phyloP scores from a whole-genome alignment of 352 stramenopile species.

The Phytophthora fragariae region DNA sequence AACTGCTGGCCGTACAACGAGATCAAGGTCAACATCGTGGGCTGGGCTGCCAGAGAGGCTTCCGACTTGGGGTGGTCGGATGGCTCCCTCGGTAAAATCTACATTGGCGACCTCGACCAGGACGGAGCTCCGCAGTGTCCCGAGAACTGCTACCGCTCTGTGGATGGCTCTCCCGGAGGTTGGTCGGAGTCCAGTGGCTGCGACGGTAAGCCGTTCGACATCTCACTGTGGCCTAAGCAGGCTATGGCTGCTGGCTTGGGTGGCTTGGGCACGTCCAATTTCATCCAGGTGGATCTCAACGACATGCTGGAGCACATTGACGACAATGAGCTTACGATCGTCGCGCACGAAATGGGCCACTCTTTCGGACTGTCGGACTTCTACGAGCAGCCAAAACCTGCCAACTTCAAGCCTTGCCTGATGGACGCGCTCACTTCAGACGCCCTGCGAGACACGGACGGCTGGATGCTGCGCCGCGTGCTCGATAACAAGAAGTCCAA shows the following conservation, averaged over 20 bases:
- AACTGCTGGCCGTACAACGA: constrained; percentile 35
- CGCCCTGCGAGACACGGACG: constrained; percentile 23
- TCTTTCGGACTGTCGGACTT: constrained; percentile 30
- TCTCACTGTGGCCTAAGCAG: constrained; percentile 45
- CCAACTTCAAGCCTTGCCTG: constrained; percentile 21
- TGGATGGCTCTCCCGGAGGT: not conserved
- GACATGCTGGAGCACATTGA: constrained; percentile 36
- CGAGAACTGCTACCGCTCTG: constrained; percentile 36
- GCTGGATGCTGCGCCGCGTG: constrained; percentile 43
- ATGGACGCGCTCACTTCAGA: constrained; percentile 26
- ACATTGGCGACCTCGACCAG: constrained; percentile 31
- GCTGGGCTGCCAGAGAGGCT: constrained; percentile 18
- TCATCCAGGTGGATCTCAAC: constrained; percentile 35
- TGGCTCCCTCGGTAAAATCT: constrained; percentile 42
- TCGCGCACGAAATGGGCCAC: constrained; percentile 47
- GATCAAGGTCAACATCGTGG: constrained; percentile 38
- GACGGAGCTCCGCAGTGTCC: constrained; percentile 32
- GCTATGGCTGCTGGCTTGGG: constrained; percentile 14
- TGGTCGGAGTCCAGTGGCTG: constrained; percentile 37
- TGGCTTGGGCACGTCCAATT: constrained; percentile 26
- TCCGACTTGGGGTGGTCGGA: constrained; percentile 44
- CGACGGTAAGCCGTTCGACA: constrained; percentile 43
- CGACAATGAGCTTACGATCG: constrained; percentile 27
- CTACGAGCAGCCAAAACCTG: constrained; percentile 23
- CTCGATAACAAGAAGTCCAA: constrained; percentile 30